phyloP scores from a whole-genome alignment of 2,329 filamentous ascomycete genomes.

The Colletotrichum sansevieriae region DNA sequence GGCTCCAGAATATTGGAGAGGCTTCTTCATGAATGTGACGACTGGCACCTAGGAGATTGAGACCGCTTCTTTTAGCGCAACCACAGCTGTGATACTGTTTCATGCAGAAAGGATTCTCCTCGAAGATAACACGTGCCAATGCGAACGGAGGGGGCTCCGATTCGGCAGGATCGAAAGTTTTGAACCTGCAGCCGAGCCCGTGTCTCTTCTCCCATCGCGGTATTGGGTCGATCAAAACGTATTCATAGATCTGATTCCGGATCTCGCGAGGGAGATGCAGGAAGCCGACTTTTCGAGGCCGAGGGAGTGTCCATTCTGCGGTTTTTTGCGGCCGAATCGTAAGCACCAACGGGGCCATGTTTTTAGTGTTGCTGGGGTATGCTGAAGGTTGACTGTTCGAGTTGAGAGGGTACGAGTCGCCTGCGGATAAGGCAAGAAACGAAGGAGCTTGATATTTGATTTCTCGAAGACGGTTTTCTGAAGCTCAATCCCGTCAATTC shows the following conservation, averaged over 20 bases:
- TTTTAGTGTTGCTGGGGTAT: neutral
- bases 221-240: neutral
- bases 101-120: neutral
- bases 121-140: neutral
- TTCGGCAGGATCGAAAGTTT: neutral
- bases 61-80: neutral
- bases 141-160: neutral
- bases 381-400: neutral
- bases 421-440: no score
- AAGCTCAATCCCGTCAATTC: no score
- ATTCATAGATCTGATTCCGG: neutral
- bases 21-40: neutral
- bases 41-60: neutral
- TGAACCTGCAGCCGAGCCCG: neutral
- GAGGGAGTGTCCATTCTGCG: neutral
- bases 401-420: neutral
- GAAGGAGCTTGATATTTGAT: no score
- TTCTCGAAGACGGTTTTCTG: no score
- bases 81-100: neutral
- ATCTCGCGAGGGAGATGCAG: neutral
- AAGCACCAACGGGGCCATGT: neutral
- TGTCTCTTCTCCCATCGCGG: slow-evolving; percentile 6
- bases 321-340: neutral
- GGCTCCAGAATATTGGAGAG: neutral
- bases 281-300: slow-evolving; percentile 1